Evolutionary conservation across 2,329 filamentous ascomycete species (phyloP).

Genomic region (Pseudocercospora macadamiae): DNA sequence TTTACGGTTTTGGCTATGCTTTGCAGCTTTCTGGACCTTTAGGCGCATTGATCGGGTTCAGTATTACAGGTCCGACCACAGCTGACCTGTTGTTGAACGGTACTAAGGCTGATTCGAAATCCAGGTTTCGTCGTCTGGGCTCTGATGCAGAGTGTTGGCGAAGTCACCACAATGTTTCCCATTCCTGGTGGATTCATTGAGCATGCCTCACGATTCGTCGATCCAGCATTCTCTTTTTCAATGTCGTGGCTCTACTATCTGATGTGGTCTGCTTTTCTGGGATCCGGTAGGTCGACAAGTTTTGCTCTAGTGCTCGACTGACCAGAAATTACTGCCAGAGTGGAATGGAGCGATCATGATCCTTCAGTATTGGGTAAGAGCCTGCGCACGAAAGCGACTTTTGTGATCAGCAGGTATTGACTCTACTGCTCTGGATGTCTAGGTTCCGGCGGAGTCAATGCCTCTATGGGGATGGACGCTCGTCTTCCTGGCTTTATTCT

Average conservation of each 20-base stretch:
- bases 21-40: slow-evolving; percentile 7
- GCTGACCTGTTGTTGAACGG: too few relatives aligned
- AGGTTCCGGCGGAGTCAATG: neutral
- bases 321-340: neutral
- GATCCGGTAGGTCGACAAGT: neutral
- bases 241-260: slow-evolving; percentile 10
- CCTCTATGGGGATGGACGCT: slow-evolving; percentile 6
- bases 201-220: slow-evolving; percentile 3
- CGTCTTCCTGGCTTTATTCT: neutral
- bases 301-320: neutral
- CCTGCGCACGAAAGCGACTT: too few relatives aligned
- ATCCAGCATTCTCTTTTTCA: neutral
- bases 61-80: too few relatives aligned
- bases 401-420: too few relatives aligned
- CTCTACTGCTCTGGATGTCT: neutral
- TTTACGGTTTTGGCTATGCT: slow-evolving; percentile 8
- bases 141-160: slow-evolving; percentile 8
- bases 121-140: slow-evolving; percentile 7
- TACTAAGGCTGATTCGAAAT: too few relatives aligned
- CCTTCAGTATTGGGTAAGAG: neutral
- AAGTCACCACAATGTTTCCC: slow-evolving; percentile 8
- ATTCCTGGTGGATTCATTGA: slow-evolving; percentile 4
- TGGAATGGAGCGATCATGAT: slow-evolving; percentile 9
- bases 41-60: slow-evolving; percentile 5
- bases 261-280: slow-evolving; percentile 7